These are phyloP conservation scores for Ambrosiella cleistominuta DNA, from an alignment of 2,329 filamentous ascomycete genomes.

Conservation along the genomic window DNA sequence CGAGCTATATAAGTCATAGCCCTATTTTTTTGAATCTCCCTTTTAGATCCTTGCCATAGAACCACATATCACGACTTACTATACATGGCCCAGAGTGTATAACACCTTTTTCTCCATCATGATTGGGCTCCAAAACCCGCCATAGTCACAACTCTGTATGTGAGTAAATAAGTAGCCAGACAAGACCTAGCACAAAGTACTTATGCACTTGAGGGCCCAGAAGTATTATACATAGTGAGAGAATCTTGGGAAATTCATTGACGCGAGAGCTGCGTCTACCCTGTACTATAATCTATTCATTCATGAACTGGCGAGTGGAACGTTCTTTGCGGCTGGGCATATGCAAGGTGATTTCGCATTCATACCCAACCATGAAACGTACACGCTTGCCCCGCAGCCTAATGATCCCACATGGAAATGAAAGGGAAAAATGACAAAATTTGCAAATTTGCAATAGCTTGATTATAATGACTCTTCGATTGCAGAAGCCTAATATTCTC, in stretches of 20 bases:
- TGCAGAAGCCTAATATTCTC: too few species aligned
- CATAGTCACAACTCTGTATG: neutral
- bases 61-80: too few species aligned
- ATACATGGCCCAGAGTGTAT: neutral
- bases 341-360: neutral
- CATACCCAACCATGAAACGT: neutral
- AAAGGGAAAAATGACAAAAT: neutral
- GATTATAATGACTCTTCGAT: too few species aligned
- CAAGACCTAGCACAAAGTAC: neutral
- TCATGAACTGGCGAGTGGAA: too few species aligned
- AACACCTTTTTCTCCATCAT: neutral
- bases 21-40: neutral
- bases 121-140: neutral
- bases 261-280: too few species aligned
- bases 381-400: neutral
- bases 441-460: too few species aligned
- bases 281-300: too few species aligned
- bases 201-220: neutral
- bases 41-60: too few species aligned
- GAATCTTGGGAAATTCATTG: too few species aligned
- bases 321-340: too few species aligned
- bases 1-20: neutral
- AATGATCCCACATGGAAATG: neutral
- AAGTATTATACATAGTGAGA: too few species aligned
- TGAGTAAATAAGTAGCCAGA: neutral